Percentiles rank a stretch among this genome's conserved stretches.
These are phyloP conservation scores for Knoxia roxburghii DNA, from an alignment of 257 asterid species.

Conservation along the genomic window DNA sequence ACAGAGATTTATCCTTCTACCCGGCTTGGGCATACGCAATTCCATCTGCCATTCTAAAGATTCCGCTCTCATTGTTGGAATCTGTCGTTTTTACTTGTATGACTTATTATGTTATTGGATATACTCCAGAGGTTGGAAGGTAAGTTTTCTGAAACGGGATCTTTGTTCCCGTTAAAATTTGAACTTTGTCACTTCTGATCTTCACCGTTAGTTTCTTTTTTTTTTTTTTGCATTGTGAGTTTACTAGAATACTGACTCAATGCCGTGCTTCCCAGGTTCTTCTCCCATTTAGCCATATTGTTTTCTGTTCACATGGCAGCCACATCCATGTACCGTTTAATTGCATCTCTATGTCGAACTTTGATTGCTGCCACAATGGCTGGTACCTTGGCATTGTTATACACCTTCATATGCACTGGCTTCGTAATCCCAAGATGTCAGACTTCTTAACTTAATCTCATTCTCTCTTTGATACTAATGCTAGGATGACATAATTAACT, in stretches of 20 bases:
- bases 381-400: constrained; percentile 35
- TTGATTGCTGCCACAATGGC: constrained; percentile 45
- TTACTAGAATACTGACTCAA: neutral
- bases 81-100: constrained; percentile 52
- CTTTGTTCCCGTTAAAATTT: neutral
- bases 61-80: constrained; percentile 49
- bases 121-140: constrained; percentile 57
- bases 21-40: constrained; percentile 61
- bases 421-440: constrained; percentile 57
- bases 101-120: constrained; percentile 48
- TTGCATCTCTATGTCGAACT: constrained; percentile 46
- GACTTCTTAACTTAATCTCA: constrained; percentile 6
- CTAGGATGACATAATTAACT: neutral
- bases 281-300: constrained; percentile 39
- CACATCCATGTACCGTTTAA: constrained; percentile 53
- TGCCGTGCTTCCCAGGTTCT: constrained; percentile 34
- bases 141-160: constrained; percentile 14
- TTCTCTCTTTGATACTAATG: neutral
- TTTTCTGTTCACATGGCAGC: constrained; percentile 51
- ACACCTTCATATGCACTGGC: constrained; percentile 45
- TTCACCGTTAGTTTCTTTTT: no score
- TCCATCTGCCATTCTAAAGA: constrained; percentile 43
- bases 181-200: no score
- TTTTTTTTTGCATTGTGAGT: neutral
- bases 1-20: constrained; percentile 40